phyloP scores from a whole-genome alignment of 2,329 filamentous ascomycete species.

The Neopestalotiopsis sp. region DNA sequence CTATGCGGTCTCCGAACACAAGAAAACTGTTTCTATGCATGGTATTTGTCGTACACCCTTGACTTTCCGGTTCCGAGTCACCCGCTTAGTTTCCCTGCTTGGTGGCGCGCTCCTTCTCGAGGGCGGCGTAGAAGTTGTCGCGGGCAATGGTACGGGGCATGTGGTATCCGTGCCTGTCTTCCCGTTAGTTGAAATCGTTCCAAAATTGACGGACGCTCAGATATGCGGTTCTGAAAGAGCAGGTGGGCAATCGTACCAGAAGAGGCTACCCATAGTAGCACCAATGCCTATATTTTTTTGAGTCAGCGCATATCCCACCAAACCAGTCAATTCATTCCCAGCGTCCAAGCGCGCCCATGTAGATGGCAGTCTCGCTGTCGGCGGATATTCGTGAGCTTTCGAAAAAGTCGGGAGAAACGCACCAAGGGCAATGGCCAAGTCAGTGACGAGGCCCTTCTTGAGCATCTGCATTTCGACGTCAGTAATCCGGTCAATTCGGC shows the following conservation, averaged over 20 bases:
- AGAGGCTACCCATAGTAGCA: conserved; percentile 58
- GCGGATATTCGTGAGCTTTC: background rate
- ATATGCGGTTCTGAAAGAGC: background rate
- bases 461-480: conserved; percentile 53
- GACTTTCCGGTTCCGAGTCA: background rate
- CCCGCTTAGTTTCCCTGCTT: conserved; percentile 26
- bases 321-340: background rate
- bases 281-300: conserved; percentile 50
- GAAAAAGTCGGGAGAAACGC: conserved; percentile 34
- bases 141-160: conserved; percentile 63
- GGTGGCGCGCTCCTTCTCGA: conserved; percentile 60
- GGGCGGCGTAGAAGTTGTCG: conserved; percentile 63
- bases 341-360: background rate
- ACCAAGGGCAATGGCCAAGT: conserved; percentile 62
- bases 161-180: conserved; percentile 64
- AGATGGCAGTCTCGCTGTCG: background rate
- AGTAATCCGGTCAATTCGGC: conserved; percentile 1
- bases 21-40: conserved; percentile 17
- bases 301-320: conserved; percentile 37
- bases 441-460: conserved; percentile 62
- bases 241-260: conserved; percentile 53
- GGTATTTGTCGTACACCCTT: conserved; percentile 5
- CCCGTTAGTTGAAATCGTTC: background rate
- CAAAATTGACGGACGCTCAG: background rate
- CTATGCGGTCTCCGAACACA: conserved; percentile 15